Evolutionary conservation across 2,329 filamentous ascomycete species (phyloP).

Genomic region (Dothistroma pini): DNA sequence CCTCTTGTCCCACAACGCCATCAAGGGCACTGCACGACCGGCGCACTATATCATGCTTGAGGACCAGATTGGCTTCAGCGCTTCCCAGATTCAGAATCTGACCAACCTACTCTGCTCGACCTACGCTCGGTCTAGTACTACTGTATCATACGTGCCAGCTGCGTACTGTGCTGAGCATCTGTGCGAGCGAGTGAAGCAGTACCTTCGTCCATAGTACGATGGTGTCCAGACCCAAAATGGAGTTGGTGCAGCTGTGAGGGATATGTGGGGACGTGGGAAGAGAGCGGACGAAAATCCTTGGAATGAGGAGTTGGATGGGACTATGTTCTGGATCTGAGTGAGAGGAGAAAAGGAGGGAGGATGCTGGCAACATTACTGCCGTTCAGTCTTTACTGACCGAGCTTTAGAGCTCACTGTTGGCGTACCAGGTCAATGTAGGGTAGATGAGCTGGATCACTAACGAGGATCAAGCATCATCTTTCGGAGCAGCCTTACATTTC

Average conservation of each 20-base stretch:
- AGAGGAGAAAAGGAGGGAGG: not conserved
- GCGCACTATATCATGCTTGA: conserved; percentile 36
- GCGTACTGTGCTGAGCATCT: conserved; percentile 42
- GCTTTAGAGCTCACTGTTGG: not conserved
- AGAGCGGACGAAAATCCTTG: conserved; percentile 25
- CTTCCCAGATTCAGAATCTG: conserved; percentile 24
- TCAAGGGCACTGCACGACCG: conserved; percentile 33
- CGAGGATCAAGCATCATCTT: too few relatives aligned
- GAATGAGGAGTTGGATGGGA: conserved; percentile 23
- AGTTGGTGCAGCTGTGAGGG: not conserved
- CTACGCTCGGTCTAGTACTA: conserved; percentile 32
- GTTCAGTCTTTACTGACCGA: conserved; percentile 9
- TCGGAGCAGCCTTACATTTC: too few relatives aligned
- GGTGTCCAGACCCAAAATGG: not conserved
- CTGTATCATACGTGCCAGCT: conserved; percentile 37
- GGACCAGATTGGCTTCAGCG: conserved; percentile 28
- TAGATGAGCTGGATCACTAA: too few relatives aligned
- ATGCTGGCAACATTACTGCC: not conserved
- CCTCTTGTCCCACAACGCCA: conserved; percentile 33
- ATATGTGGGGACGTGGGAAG: not conserved
- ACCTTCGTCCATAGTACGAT: conserved; percentile 21
- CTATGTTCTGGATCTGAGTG: conserved; percentile 31
- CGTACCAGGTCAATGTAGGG: conserved; percentile 3
- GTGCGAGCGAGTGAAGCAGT: conserved; percentile 37
- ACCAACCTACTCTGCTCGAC: conserved; percentile 36